Percentiles rank a stretch among this genome's conserved stretches.
phyloP scores from a whole-genome alignment of 352 stramenopile species.

The Globisporangium takayamanum region DNA sequence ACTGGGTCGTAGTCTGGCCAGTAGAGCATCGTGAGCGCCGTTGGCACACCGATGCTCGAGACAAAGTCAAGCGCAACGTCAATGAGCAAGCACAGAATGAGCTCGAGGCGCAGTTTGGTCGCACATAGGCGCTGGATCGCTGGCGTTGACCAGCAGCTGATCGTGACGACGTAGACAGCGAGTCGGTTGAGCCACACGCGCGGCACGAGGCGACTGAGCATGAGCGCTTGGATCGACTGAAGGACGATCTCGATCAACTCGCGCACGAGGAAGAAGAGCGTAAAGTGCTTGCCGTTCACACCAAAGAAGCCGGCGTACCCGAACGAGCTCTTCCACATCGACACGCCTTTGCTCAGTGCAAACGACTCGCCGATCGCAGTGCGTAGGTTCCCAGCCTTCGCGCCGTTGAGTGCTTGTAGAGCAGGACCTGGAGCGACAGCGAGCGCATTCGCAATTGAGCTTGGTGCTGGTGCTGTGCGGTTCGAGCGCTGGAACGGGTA shows the following conservation, averaged over 20 bases:
- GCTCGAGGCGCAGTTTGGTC: conserved; percentile 14
- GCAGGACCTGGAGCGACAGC: too few relatives aligned
- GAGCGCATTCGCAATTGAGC: neutral
- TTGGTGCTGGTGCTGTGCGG: neutral
- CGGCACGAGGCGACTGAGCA: conserved; percentile 18
- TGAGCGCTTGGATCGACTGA: conserved; percentile 18
- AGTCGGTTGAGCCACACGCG: conserved; percentile 19
- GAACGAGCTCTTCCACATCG: conserved; percentile 9
- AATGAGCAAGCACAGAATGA: conserved; percentile 26
- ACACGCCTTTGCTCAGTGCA: neutral
- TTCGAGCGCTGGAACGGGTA: neutral
- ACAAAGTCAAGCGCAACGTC: conserved; percentile 29
- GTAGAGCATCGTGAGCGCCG: conserved; percentile 16
- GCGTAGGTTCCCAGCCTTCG: neutral
- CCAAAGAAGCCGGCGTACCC: conserved; percentile 14
- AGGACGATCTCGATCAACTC: conserved; percentile 13
- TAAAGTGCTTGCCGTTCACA: conserved; percentile 14
- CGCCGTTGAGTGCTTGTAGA: neutral
- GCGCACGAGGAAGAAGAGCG: conserved; percentile 13
- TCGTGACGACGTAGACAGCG: conserved; percentile 17
- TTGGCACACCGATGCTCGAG: conserved; percentile 28
- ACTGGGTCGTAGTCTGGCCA: conserved; percentile 13
- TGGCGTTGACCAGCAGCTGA: conserved; percentile 37
- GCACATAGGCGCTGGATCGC: conserved; percentile 13
- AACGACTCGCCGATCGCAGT: neutral